phyloP scores from a whole-genome alignment of 345 rosid species.

The Eucalyptus regnans region DNA sequence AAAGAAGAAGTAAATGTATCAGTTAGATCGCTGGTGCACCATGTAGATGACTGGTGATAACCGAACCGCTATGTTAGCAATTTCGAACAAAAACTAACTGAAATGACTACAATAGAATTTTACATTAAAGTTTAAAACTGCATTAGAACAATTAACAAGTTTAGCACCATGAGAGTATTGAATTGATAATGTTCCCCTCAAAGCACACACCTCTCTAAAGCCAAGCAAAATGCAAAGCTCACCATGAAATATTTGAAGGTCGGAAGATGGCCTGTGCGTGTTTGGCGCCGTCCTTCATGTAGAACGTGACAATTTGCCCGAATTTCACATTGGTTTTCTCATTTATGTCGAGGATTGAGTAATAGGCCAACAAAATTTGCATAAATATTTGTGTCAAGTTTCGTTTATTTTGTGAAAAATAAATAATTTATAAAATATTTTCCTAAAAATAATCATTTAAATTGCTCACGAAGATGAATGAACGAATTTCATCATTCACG shows the following conservation, averaged over 20 bases:
- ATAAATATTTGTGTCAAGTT: background rate
- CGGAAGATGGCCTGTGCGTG: background rate
- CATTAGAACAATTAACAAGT: background rate
- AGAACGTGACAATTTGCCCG: background rate
- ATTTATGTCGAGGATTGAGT: background rate
- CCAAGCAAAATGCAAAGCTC: background rate
- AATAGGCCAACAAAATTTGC: background rate
- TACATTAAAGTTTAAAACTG: background rate
- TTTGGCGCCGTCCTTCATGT: background rate
- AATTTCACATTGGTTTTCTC: background rate
- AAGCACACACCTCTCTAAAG: background rate
- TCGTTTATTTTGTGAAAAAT: no score
- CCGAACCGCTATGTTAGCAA: background rate
- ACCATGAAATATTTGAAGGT: background rate
- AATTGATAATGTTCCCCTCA: background rate
- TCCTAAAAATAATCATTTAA: no score
- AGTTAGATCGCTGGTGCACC: accelerated
- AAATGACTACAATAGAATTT: background rate
- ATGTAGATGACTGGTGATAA: background rate
- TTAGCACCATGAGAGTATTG: background rate
- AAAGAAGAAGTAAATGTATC: background rate
- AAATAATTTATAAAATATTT: no score
- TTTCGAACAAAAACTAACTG: background rate
- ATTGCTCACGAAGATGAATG: no score
- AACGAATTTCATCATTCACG: accelerated